A percentile compares a stretch with the other conserved stretches of the same genome.
Evolutionary conservation across 2,329 filamentous ascomycete species (phyloP).

Genomic region (Scedosporium boydii): DNA sequence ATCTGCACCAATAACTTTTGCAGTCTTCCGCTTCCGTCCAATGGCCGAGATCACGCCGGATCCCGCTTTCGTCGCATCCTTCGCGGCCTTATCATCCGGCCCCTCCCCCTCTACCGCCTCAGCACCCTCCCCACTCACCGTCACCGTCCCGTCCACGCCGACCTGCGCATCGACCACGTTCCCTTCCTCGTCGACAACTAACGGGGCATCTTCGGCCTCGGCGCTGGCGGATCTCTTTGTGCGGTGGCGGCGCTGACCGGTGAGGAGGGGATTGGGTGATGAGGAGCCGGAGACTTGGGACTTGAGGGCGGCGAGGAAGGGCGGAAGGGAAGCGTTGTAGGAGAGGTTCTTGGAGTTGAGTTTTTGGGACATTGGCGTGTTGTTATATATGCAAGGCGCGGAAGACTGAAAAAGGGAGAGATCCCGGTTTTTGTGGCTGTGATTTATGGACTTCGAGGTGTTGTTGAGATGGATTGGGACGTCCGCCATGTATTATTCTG

Average conservation of each 20-base stretch:
- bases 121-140: not conserved
- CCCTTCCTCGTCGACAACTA: slow-evolving; percentile 64
- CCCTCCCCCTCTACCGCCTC: slow-evolving; percentile 14
- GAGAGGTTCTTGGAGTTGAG: slow-evolving; percentile 63
- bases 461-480: not conserved
- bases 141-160: slow-evolving; percentile 31
- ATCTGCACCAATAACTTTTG: slow-evolving; percentile 34
- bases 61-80: slow-evolving; percentile 20
- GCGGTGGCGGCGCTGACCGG: slow-evolving; percentile 36
- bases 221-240: slow-evolving; percentile 49
- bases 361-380: slow-evolving; percentile 49
- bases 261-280: slow-evolving; percentile 42
- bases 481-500: not conserved
- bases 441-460: not conserved
- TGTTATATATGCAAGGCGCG: too few relatives aligned
- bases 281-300: slow-evolving; percentile 38
- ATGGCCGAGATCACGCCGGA: slow-evolving; percentile 28
- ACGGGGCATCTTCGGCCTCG: slow-evolving; percentile 67
- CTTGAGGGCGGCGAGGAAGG: slow-evolving; percentile 50
- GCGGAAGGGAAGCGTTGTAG: slow-evolving; percentile 51
- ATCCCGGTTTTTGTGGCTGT: not conserved
- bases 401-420: too few relatives aligned
- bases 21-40: slow-evolving; percentile 46
- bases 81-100: slow-evolving; percentile 14
- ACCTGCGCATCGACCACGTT: slow-evolving; percentile 48